Evolutionary conservation across 306 rosid genomes (phyloP).

Genomic region (Prunus dulcis): DNA sequence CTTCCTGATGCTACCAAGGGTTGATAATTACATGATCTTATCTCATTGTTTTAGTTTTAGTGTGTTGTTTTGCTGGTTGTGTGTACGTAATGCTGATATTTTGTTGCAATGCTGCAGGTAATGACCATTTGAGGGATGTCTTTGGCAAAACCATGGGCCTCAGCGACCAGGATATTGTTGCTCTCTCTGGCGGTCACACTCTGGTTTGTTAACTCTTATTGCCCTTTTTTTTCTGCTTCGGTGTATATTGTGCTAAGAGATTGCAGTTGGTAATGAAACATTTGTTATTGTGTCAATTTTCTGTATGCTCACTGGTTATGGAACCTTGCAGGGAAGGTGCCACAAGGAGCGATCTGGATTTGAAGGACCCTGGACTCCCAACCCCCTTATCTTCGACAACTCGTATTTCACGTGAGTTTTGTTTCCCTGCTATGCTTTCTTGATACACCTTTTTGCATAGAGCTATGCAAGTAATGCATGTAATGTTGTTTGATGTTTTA

Average conservation of each 20-base stretch:
- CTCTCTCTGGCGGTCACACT: slow-evolving; percentile 94
- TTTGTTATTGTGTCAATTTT: background rate
- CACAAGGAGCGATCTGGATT: slow-evolving; percentile 99
- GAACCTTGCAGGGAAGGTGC: slow-evolving; percentile 59
- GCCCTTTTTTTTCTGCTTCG: background rate
- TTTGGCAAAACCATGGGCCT: slow-evolving; percentile 83
- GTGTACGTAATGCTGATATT: background rate
- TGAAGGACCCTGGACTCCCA: slow-evolving; percentile 93
- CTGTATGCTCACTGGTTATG: background rate
- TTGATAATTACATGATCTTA: slow-evolving; percentile 14
- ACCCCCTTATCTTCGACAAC: slow-evolving; percentile 90
- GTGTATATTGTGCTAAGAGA: too few relatives aligned
- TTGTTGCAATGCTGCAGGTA: slow-evolving; percentile 37
- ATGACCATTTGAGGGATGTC: slow-evolving; percentile 86
- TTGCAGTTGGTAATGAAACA: background rate
- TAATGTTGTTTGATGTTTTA: slow-evolving; percentile 1
- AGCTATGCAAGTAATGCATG: too few relatives aligned
- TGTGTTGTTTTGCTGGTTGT: too few relatives aligned
- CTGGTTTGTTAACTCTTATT: slow-evolving; percentile 37
- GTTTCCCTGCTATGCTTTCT: background rate
- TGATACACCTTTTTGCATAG: background rate
- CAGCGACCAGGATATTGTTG: slow-evolving; percentile 83
- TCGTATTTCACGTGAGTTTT: slow-evolving; percentile 68
- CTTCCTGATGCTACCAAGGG: slow-evolving; percentile 84
- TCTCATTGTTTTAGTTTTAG: background rate